Percentiles rank a stretch among this genome's conserved stretches.
phyloP scores from a whole-genome alignment of 805 yeast species.

The Myxozyma lipomycoides region DNA sequence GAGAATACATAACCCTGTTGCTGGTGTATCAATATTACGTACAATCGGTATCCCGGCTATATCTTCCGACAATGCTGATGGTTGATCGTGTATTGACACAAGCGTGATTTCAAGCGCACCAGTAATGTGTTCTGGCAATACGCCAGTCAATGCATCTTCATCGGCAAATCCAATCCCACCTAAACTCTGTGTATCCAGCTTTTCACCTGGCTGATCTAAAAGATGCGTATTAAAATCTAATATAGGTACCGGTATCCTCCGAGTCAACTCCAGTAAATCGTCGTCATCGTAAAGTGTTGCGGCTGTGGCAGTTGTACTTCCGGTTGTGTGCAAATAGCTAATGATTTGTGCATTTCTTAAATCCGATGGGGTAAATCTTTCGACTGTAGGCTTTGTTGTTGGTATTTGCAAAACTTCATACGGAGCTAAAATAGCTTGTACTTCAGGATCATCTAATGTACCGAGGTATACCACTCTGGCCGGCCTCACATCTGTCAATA shows the following conservation, averaged over 20 bases:
- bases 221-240: constrained; percentile 34
- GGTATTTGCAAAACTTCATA: not conserved
- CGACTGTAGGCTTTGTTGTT: not conserved
- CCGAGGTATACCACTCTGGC: constrained; percentile 56
- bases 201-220: constrained; percentile 33
- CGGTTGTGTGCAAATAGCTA: not conserved
- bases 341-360: not conserved
- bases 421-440: constrained; percentile 30
- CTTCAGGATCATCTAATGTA: constrained; percentile 33
- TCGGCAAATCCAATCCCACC: constrained; percentile 25
- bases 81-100: constrained; percentile 31
- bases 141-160: constrained; percentile 16
- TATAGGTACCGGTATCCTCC: not conserved
- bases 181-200: not conserved
- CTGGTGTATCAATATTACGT: not conserved
- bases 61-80: not conserved
- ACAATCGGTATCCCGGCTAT: not conserved
- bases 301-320: not conserved
- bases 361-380: not conserved
- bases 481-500: constrained; percentile 46
- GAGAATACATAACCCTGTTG: not conserved
- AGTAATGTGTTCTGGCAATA: constrained; percentile 30
- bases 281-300: not conserved
- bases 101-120: constrained; percentile 37
- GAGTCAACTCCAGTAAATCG: not conserved